phyloP scores from a whole-genome alignment of 257 asterid genomes.

The Solanum gracilifrons region DNA sequence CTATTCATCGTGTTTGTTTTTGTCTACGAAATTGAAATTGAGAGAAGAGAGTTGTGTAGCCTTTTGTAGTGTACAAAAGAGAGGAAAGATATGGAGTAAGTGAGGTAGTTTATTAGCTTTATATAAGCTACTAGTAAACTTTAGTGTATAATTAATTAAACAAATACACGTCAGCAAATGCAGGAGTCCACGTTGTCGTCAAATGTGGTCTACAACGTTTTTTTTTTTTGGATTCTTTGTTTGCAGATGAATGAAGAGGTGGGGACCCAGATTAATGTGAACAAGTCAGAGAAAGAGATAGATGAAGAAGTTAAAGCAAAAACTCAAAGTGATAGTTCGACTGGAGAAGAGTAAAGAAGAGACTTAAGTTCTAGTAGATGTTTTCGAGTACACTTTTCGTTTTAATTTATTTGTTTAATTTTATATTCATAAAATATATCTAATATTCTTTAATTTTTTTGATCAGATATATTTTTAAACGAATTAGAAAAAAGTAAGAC shows the following conservation, averaged over 20 bases:
- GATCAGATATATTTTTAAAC: too few species aligned
- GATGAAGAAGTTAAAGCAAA: background rate
- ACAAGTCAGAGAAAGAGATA: background rate
- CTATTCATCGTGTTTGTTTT: slow-evolving; percentile 30
- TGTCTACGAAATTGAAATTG: background rate
- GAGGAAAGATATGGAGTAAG: background rate
- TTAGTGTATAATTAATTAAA: slow-evolving; percentile 7
- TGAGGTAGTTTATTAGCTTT: slow-evolving; percentile 22
- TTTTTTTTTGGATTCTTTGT: slow-evolving; percentile 3
- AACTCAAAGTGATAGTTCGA: background rate
- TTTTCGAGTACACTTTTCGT: background rate
- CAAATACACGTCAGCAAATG: slow-evolving; percentile 35
- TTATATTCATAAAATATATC: accelerated
- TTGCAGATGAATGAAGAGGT: background rate
- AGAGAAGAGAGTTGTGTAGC: background rate
- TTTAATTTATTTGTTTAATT: background rate
- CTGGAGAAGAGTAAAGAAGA: background rate
- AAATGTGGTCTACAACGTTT: background rate
- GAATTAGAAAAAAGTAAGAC: too few species aligned
- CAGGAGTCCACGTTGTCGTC: slow-evolving; percentile 41
- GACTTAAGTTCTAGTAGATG: background rate
- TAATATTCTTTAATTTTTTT: too few species aligned
- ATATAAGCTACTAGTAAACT: slow-evolving; percentile 15
- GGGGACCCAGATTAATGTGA: background rate
- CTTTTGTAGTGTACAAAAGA: slow-evolving; percentile 4